Conservation (phyloP, 257 asterid species). For the Thymus mandschuricus region DNA sequence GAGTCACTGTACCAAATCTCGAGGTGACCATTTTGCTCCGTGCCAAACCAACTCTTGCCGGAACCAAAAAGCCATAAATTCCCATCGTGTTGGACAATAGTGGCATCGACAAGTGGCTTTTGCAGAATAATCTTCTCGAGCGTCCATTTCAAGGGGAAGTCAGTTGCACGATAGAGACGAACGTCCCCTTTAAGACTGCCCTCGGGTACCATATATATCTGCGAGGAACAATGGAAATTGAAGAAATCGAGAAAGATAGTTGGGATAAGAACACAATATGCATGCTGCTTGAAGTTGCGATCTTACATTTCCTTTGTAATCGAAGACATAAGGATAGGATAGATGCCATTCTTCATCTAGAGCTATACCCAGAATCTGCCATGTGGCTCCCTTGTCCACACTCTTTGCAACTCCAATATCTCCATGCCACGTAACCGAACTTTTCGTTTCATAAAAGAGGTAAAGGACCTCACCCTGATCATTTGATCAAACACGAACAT, state of each 20-base stretch:
- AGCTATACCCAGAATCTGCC: constrained; percentile 90
- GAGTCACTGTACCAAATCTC: constrained; percentile 84
- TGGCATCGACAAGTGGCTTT: constrained; percentile 75
- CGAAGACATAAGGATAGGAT: constrained; percentile 86
- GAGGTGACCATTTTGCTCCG: constrained; percentile 76
- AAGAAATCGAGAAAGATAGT: not conserved
- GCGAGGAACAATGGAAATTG: constrained; percentile 15
- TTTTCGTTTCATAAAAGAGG: constrained; percentile 84
- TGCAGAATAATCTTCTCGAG: constrained; percentile 63
- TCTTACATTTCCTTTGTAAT: constrained; percentile 81
- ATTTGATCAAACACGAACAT: constrained; percentile 26
- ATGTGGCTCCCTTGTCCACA: constrained; percentile 79
- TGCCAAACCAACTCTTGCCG: constrained; percentile 69
- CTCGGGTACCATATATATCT: constrained; percentile 98
- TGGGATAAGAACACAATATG: not conserved
- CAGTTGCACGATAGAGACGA: constrained; percentile 83
- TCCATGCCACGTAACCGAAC: constrained; percentile 85
- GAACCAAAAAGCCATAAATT: constrained; percentile 93
- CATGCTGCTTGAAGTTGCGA: constrained; percentile 15
- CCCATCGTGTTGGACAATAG: constrained; percentile 62
- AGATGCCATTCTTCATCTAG: constrained; percentile 97
- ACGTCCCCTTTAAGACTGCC: constrained; percentile 86
- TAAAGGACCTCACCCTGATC: constrained; percentile 78
- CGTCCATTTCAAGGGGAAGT: constrained; percentile 85
- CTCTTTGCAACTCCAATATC: constrained; percentile 94